A percentile compares a stretch with the other conserved stretches of the same genome.
Evolutionary conservation across 371 early-diverging fungal species (phyloP).

Genomic region (Entomophthora muscae): DNA sequence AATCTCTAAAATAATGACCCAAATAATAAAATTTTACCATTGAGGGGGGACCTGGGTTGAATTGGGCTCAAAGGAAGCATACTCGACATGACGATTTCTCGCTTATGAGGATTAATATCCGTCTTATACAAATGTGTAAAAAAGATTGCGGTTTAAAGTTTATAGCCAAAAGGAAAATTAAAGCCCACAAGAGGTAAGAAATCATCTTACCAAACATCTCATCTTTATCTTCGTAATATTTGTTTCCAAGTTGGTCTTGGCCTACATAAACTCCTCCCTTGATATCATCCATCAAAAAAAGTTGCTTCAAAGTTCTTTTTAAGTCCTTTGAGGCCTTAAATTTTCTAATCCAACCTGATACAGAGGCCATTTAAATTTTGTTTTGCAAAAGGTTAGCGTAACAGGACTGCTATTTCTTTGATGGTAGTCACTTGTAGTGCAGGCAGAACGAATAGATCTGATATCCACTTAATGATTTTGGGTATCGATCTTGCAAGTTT

Average conservation of each 20-base stretch:
- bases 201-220: slow-evolving; percentile 47
- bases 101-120: slow-evolving; percentile 21
- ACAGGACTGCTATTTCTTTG: too few species aligned
- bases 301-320: slow-evolving; percentile 35
- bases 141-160: too few species aligned
- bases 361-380: not conserved
- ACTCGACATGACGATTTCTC: slow-evolving; percentile 86
- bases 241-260: slow-evolving; percentile 70
- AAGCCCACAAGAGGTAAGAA: not conserved
- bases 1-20: too few species aligned
- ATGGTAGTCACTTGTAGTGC: too few species aligned
- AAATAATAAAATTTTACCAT: slow-evolving; percentile 34
- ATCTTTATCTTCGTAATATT: slow-evolving; percentile 69
- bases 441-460: too few species aligned
- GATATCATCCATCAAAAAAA: slow-evolving; percentile 56
- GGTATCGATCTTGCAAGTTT: too few species aligned
- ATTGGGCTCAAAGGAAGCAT: slow-evolving; percentile 50
- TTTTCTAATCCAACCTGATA: not conserved
- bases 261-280: slow-evolving; percentile 75
- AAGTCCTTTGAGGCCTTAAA: slow-evolving; percentile 24
- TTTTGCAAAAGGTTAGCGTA: too few species aligned
- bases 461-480: too few species aligned
- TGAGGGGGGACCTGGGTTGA: slow-evolving; percentile 71
- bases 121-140: too few species aligned
- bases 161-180: too few species aligned